These are phyloP conservation scores for Ceriops zippeliana DNA, from an alignment of 345 rosid genomes.

Conservation along the genomic window DNA sequence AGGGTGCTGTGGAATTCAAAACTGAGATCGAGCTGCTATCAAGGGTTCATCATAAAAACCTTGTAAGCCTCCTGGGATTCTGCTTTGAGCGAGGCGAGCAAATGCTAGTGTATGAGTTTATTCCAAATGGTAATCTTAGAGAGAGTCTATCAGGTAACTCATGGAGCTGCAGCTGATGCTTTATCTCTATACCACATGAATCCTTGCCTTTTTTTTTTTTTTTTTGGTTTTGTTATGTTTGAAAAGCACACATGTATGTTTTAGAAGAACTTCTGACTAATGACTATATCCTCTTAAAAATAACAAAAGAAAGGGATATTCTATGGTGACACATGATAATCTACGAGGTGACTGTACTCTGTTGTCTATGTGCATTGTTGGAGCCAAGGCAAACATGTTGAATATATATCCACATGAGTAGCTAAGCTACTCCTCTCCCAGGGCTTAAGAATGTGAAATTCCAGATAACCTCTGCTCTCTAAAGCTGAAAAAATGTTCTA, in stretches of 20 bases:
- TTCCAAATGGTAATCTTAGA: constrained; percentile 23
- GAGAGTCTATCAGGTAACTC: constrained; percentile 28
- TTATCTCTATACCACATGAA: neutral
- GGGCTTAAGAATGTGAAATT: too few relatives aligned
- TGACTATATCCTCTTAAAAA: too few relatives aligned
- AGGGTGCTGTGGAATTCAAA: constrained; percentile 27
- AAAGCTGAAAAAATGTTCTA: too few relatives aligned
- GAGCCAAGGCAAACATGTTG: too few relatives aligned
- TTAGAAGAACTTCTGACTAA: too few relatives aligned
- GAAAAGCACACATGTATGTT: too few relatives aligned
- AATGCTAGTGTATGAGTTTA: constrained; percentile 27
- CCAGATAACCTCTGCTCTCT: too few relatives aligned
- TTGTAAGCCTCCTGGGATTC: constrained; percentile 27
- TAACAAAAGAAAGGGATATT: too few relatives aligned
- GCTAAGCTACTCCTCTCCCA: too few relatives aligned
- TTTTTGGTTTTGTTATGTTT: too few relatives aligned
- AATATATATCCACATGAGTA: neutral
- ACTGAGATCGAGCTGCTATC: constrained; percentile 31
- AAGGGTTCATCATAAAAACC: constrained; percentile 33
- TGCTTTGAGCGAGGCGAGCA: constrained; percentile 30
- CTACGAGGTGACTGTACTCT: too few relatives aligned
- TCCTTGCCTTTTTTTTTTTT: neutral
- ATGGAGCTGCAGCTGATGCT: constrained; percentile 28
- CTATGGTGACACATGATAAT: too few relatives aligned
- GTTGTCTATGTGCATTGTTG: neutral